Evolutionary conservation across 2,329 filamentous ascomycete genomes (phyloP), one percentile per base, ranked within the genome.

Genomic region (Aureobasidium sp.): DNA sequence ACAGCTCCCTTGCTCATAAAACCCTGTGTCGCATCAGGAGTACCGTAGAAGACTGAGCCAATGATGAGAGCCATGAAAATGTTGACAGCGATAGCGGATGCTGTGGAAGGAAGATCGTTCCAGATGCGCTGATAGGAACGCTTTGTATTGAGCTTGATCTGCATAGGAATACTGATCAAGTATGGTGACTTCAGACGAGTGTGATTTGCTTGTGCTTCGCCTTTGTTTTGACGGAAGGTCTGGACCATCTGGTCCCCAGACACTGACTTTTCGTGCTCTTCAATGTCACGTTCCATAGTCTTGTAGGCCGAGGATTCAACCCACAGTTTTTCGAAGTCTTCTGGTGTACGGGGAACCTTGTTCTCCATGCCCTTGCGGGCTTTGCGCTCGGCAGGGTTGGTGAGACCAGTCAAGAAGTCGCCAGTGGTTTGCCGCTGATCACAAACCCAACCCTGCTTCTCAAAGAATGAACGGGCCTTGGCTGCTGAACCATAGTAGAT

Each of bases 401-500:
- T 87, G 22, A 88, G 71, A 0, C 60, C 88, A 0, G 84, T 88
- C 10, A 88, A 69, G 62, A 88, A 88, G 60, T 88, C 85, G 2
- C 77, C 81, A 0, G 79, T 84, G 0, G 83, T 87, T 63, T 87
- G 83, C 2, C 85, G 76, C 2, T 75, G 66, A 0, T 83, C 83
- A 59, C 84, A 88, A 29, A 77, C 65, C 75, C 80, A 90, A 35
- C 86, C 86, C 67, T 85, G 79, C 11, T 76, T 70, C 60, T 82
- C 79, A 56, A 90, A 90, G 66, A 81, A 90, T 0, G 65, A 64
- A 60, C 77, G 82, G 0, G 86, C 86, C 2, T 72, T 65, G 5
- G 61, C 64, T 0, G 81, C 78, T 0, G 79, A 78, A 0, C 87
- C 88, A 58, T 84, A 90, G 70, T 81, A 91, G 57, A 90, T 90